Evolutionary conservation across 1,284 basidiomycete species (phyloP), one percentile per base, ranked within the genome.

Genomic region (Cutaneotrichosporon arboriforme): DNA sequence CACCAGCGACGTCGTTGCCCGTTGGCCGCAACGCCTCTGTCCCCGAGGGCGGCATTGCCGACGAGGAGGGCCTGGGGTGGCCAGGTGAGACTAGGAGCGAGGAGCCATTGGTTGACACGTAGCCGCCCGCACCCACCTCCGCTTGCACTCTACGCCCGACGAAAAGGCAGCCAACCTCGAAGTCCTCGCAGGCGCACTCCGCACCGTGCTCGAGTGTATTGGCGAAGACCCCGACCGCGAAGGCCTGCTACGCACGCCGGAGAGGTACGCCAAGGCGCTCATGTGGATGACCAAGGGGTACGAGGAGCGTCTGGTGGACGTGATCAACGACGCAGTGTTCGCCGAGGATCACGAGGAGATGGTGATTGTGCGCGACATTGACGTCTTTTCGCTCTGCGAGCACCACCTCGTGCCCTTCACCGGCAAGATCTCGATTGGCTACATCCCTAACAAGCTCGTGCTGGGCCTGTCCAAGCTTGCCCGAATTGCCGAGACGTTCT

Each of bases 221-320:
- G 96, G 96, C 46, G 96, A 99, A 76, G 96, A 98, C 78, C 96
- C 96, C 2, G 84, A 92, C 68, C 82, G 96, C 40, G 90, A 94
- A 67, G 96, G 96, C 9, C 80, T 99, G 26, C 77, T 85, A 45
- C 83, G 86, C 61, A 99, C 96, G 1, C 96, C 96, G 14, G 90
- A 94, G 66, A 82, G 96, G 40, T 99, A 97, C 76, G 94, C 93
- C 26, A 89, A 98, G 74, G 93, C 96, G 23, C 79, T 99, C 50
- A 84, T 99, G 79, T 98, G 92, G 92, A 97, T 98, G 93, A 98
- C 96, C 34, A 86, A 88, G 68, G 96, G 96, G 3, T 99, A 99
- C 76, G 96, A 97, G 72, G 93, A 97, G 74, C 83, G 89, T 60
- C 76, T 99, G 59, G 54, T 76, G 88, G 94, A 98, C 72, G 93